Evolutionary conservation across 2,329 filamentous ascomycete species (phyloP).

Genomic region (Scortechinia acanthostroma): DNA sequence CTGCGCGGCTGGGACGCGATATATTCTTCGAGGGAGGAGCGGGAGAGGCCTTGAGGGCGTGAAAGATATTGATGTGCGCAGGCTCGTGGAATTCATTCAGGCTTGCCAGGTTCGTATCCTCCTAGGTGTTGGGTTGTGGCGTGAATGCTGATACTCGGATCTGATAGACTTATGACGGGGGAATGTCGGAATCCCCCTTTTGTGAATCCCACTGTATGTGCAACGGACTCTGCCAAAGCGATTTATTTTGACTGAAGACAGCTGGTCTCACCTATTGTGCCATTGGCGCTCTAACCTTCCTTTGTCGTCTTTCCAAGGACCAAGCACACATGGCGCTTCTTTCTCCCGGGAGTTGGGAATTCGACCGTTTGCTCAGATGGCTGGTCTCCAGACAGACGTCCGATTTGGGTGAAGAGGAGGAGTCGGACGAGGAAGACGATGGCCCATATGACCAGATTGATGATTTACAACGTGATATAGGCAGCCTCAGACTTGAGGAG

Average conservation of each 20-base stretch:
- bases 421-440: conserved; percentile 34
- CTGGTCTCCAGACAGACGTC: conserved; percentile 16
- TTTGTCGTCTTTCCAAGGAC: conserved; percentile 54
- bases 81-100: conserved; percentile 64
- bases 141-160: conserved; percentile 6
- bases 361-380: conserved; percentile 20
- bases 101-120: conserved; percentile 41
- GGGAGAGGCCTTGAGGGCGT: conserved; percentile 39
- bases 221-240: conserved; percentile 5
- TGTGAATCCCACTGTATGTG: conserved; percentile 66
- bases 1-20: conserved; percentile 73
- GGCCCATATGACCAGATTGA: conserved; percentile 21
- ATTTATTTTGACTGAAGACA: no score
- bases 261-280: conserved; percentile 89
- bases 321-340: conserved; percentile 19
- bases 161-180: conserved; percentile 72
- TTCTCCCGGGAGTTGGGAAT: conserved; percentile 28
- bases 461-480: conserved; percentile 21
- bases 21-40: conserved; percentile 67
- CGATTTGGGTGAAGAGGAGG: conserved; percentile 46
- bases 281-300: conserved; percentile 68
- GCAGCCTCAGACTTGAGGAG: conserved; percentile 6
- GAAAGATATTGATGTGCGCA: conserved; percentile 69
- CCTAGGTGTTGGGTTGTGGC: conserved; percentile 2
- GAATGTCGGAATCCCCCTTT: conserved; percentile 70